phyloP scores from a whole-genome alignment of 805 yeast genomes.

The Wickerhamiella sorbophila region DNA sequence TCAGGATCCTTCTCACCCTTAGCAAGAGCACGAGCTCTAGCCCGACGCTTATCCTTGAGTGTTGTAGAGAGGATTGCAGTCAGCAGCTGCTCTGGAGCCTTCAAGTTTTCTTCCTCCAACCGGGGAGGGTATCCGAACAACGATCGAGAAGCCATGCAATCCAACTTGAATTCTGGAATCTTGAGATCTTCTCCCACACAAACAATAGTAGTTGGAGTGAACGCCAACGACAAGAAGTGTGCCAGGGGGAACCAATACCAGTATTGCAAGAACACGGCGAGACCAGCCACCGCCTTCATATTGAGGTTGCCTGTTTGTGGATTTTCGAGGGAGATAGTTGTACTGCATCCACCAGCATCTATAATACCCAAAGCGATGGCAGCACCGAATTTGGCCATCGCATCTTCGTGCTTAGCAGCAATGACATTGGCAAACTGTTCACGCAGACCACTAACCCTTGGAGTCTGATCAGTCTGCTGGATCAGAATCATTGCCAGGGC shows the following conservation, averaged over 20 bases:
- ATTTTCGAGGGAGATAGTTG: slow-evolving; percentile 84
- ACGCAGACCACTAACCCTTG: slow-evolving; percentile 66
- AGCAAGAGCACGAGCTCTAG: slow-evolving; percentile 32
- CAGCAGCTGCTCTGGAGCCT: slow-evolving; percentile 75
- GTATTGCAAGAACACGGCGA: slow-evolving; percentile 77
- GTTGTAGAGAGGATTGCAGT: slow-evolving; percentile 94
- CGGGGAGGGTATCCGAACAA: slow-evolving; percentile 83
- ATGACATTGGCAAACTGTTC: slow-evolving; percentile 64
- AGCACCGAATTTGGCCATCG: slow-evolving; percentile 94
- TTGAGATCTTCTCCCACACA: slow-evolving; percentile 77
- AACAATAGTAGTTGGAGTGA: slow-evolving; percentile 79
- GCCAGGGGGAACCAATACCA: slow-evolving; percentile 99
- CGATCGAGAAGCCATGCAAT: slow-evolving; percentile 68
- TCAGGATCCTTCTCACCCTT: too few relatives aligned
- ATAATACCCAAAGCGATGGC: slow-evolving; percentile 93
- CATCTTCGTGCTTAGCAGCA: slow-evolving; percentile 83
- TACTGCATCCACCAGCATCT: slow-evolving; percentile 97
- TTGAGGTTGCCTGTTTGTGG: slow-evolving; percentile 79
- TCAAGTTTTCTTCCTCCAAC: slow-evolving; percentile 60
- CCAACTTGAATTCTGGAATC: slow-evolving; percentile 69
- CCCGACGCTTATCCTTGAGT: slow-evolving; percentile 84
- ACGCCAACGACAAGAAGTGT: slow-evolving; percentile 81
- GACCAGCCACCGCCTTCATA: slow-evolving; percentile 81
- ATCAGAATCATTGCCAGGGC: slow-evolving; percentile 84
- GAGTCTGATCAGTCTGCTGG: slow-evolving; percentile 68